These are phyloP conservation scores for Hyaloperonospora arabidopsidis DNA, from an alignment of 352 stramenopile species.

Conservation along the genomic window DNA sequence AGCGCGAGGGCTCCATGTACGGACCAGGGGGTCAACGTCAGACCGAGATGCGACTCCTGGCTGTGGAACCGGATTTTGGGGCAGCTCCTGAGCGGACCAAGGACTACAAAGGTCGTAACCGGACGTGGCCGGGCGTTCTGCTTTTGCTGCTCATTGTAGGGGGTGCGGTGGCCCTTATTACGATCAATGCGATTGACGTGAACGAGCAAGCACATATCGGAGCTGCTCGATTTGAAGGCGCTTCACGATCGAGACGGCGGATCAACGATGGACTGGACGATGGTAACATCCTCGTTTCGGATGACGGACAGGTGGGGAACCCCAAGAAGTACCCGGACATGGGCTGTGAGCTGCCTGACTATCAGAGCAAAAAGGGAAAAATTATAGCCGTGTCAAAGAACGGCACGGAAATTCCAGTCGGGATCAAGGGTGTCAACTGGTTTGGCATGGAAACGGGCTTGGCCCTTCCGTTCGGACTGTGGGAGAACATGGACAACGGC, in stretches of 20 bases:
- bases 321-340: slow-evolving; percentile 47
- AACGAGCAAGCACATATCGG: slow-evolving; percentile 23
- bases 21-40: slow-evolving; percentile 20
- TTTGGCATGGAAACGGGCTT: slow-evolving; percentile 71
- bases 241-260: slow-evolving; percentile 19
- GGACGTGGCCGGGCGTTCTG: slow-evolving; percentile 54
- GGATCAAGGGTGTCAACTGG: slow-evolving; percentile 66
- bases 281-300: slow-evolving; percentile 29
- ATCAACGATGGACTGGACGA: slow-evolving; percentile 39
- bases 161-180: slow-evolving; percentile 39
- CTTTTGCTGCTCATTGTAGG: slow-evolving; percentile 39
- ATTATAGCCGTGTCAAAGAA: slow-evolving; percentile 42
- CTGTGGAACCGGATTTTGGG: slow-evolving; percentile 33
- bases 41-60: slow-evolving; percentile 61
- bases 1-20: slow-evolving; percentile 22
- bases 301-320: slow-evolving; percentile 50
- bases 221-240: slow-evolving; percentile 26
- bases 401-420: slow-evolving; percentile 43
- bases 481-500: slow-evolving; percentile 62
- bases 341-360: slow-evolving; percentile 49
- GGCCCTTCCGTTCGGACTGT: slow-evolving; percentile 56
- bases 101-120: slow-evolving; percentile 69
- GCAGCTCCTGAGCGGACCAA: slow-evolving; percentile 34
- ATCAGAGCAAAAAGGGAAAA: slow-evolving; percentile 51
- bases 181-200: slow-evolving; percentile 33